phyloP scores from a whole-genome alignment of 805 yeast species.

The Nakazawaea populi region DNA sequence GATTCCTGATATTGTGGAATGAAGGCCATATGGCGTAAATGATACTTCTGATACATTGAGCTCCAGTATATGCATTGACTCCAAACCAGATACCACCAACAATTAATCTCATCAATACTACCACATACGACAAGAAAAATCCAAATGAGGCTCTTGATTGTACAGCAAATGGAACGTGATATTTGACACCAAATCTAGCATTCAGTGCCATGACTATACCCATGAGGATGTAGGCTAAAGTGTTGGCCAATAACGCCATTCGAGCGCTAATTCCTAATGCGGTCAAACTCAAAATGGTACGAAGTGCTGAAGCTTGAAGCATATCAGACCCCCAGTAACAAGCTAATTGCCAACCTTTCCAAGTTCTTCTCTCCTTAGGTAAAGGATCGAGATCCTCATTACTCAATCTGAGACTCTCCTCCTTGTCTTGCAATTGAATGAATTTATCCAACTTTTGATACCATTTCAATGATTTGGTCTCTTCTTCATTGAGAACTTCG shows the following conservation, averaged over 20 bases:
- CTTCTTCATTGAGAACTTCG: background rate
- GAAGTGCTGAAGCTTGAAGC: conserved; percentile 17
- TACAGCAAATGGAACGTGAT: conserved; percentile 29
- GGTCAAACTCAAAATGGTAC: conserved; percentile 13
- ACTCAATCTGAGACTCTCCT: conserved; percentile 3
- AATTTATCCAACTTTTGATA: background rate
- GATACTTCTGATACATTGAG: conserved; percentile 21
- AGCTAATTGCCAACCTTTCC: conserved; percentile 16
- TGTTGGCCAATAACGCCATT: conserved; percentile 14
- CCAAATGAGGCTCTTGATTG: conserved; percentile 26
- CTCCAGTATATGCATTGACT: conserved; percentile 21
- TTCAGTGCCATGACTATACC: conserved; percentile 17
- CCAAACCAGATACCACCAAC: conserved; percentile 24
- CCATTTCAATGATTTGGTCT: conserved; percentile 3
- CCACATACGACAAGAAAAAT: conserved; percentile 24
- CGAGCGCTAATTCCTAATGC: conserved; percentile 16
- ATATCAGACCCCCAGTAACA: conserved; percentile 21
- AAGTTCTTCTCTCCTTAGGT: conserved; percentile 17
- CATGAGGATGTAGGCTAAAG: conserved; percentile 16
- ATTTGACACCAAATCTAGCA: conserved; percentile 26
- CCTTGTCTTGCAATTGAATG: conserved; percentile 3
- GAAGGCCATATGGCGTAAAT: conserved; percentile 21
- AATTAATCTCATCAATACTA: conserved; percentile 24
- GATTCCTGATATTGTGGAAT: conserved; percentile 17
- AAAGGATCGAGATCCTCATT: conserved; percentile 14